Evolutionary conservation across 2,329 filamentous ascomycete genomes (phyloP).

Genomic region (Nothopassalora personata): DNA sequence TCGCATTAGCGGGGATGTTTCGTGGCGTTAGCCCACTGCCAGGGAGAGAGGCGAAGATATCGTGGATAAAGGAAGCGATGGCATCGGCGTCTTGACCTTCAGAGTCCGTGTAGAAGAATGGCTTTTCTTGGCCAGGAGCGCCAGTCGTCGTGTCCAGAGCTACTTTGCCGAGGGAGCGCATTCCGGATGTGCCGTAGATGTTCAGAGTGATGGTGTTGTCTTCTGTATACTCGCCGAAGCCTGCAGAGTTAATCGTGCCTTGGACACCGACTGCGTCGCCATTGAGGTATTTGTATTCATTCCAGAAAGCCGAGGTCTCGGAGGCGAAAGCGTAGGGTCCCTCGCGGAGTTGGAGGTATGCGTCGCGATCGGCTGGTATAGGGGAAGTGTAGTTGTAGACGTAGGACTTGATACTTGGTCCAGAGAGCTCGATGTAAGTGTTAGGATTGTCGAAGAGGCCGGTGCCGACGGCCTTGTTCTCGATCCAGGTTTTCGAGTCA

Average conservation of each 20-base stretch:
- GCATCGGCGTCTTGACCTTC: slow-evolving; percentile 41
- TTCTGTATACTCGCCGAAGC: slow-evolving; percentile 46
- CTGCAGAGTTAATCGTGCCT: slow-evolving; percentile 49
- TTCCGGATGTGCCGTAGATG: slow-evolving; percentile 53
- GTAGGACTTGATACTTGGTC: slow-evolving; percentile 48
- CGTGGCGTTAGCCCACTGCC: slow-evolving; percentile 40
- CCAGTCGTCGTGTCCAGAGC: slow-evolving; percentile 51
- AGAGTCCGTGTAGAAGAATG: slow-evolving; percentile 47
- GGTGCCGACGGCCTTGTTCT: slow-evolving; percentile 46
- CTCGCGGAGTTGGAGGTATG: slow-evolving; percentile 46
- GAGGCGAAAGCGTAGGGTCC: slow-evolving; percentile 52
- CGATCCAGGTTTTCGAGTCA: slow-evolving; percentile 41
- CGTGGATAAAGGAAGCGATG: slow-evolving; percentile 48
- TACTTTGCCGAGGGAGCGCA: slow-evolving; percentile 47
- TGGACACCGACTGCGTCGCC: slow-evolving; percentile 43
- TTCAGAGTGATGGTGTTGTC: slow-evolving; percentile 52
- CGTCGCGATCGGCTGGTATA: slow-evolving; percentile 36
- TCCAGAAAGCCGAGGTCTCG: slow-evolving; percentile 52
- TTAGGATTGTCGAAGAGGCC: slow-evolving; percentile 49
- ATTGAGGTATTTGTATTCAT: slow-evolving; percentile 49
- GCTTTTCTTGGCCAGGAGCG: slow-evolving; percentile 48
- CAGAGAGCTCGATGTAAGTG: slow-evolving; percentile 47
- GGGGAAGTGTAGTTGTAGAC: slow-evolving; percentile 45
- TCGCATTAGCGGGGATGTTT: slow-evolving; percentile 45
- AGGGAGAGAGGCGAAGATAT: slow-evolving; percentile 46